A percentile compares a stretch with the other conserved stretches of the same genome.
Conservation (phyloP, 2,329 filamentous ascomycete genomes). For the Zymoseptoria crescenta region DNA sequence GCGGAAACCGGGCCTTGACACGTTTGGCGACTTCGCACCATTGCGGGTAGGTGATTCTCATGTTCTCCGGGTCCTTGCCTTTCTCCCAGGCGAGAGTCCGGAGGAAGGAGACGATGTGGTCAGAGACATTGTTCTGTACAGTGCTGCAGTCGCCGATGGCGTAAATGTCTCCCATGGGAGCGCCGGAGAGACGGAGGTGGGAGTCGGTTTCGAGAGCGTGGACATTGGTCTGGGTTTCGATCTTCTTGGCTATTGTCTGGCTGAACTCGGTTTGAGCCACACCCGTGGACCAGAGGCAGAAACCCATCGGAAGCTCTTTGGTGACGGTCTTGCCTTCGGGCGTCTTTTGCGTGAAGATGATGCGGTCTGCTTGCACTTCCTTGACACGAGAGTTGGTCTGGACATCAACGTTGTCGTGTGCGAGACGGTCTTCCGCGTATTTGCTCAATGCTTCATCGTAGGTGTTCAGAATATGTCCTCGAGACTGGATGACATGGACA, state of each 20-base stretch:
- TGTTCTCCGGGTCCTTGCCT: slow-evolving; percentile 79
- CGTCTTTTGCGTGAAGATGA: slow-evolving; percentile 77
- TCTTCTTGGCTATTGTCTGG: slow-evolving; percentile 66
- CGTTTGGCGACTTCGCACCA: slow-evolving; percentile 79
- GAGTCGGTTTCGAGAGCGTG: slow-evolving; percentile 92
- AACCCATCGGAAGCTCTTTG: slow-evolving; percentile 91
- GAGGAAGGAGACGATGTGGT: slow-evolving; percentile 83
- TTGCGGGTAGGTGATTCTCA: slow-evolving; percentile 77
- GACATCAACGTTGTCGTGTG: slow-evolving; percentile 83
- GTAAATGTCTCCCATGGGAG: slow-evolving; percentile 89
- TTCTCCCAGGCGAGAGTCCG: slow-evolving; percentile 86
- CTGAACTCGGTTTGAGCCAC: slow-evolving; percentile 78
- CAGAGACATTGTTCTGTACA: slow-evolving; percentile 93
- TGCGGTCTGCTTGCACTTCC: slow-evolving; percentile 75
- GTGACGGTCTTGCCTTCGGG: slow-evolving; percentile 66
- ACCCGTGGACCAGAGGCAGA: slow-evolving; percentile 96
- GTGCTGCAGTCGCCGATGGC: slow-evolving; percentile 94
- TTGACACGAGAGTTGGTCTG: slow-evolving; percentile 89
- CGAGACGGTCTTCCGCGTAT: slow-evolving; percentile 86
- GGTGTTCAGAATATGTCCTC: slow-evolving; percentile 92
- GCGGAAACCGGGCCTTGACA: slow-evolving; percentile 83
- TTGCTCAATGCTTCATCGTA: slow-evolving; percentile 91
- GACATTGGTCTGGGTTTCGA: slow-evolving; percentile 73
- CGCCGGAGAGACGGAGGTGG: slow-evolving; percentile 79
- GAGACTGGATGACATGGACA: slow-evolving; percentile 91